These are phyloP conservation scores for Cladosporium halotolerans DNA, from an alignment of 2,329 filamentous ascomycete species.

Conservation along the genomic window DNA sequence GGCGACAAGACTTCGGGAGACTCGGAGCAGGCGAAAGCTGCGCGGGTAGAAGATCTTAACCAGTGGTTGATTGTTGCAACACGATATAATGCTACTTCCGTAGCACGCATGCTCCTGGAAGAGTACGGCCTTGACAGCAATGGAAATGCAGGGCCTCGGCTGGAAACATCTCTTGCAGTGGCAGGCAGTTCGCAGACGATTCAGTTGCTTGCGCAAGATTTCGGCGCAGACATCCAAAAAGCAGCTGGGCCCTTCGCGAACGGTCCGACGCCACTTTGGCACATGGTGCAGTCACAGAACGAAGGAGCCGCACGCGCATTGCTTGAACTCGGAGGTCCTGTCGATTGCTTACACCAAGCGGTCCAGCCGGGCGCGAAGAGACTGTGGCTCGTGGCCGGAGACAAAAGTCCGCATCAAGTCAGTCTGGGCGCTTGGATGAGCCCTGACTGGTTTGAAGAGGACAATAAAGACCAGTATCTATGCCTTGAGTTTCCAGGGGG, in stretches of 20 bases:
- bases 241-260: slow-evolving; percentile 12
- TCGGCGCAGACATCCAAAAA: slow-evolving; percentile 12
- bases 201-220: slow-evolving; percentile 5
- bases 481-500: slow-evolving; percentile 14
- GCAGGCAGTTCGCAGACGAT: background rate
- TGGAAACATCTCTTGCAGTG: background rate
- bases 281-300: slow-evolving; percentile 10
- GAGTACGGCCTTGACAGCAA: background rate
- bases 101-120: no score
- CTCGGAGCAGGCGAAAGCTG: no score
- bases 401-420: slow-evolving; percentile 3
- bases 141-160: background rate
- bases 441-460: background rate
- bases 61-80: no score
- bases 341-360: slow-evolving; percentile 7
- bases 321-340: slow-evolving; percentile 12
- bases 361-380: slow-evolving; percentile 6
- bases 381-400: slow-evolving; percentile 8
- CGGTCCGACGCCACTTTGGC: slow-evolving; percentile 14
- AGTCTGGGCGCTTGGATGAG: background rate
- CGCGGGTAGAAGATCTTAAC: no score
- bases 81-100: no score
- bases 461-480: slow-evolving; percentile 8
- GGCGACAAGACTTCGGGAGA: no score
- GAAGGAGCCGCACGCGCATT: slow-evolving; percentile 11